A percentile compares a stretch with the other conserved stretches of the same genome.
Evolutionary conservation across 768 basidiomycete species (phyloP).

Genomic region (Suillus subluteus): DNA sequence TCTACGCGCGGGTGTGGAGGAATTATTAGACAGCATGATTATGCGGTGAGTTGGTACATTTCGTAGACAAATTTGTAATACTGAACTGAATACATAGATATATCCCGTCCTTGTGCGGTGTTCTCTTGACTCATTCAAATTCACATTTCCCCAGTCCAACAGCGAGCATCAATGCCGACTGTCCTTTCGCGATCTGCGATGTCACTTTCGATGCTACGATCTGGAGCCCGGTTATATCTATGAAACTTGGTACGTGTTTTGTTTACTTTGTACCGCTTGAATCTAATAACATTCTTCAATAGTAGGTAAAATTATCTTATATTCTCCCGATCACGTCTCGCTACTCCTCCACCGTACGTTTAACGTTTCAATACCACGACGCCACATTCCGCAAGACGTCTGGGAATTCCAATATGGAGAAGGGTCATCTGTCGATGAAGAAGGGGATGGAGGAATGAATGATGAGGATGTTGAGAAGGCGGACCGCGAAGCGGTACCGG

Average conservation of each 20-base stretch:
- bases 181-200: slow-evolving; percentile 79
- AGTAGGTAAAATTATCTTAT: slow-evolving; percentile 89
- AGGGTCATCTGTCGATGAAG: neutral
- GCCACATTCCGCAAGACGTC: slow-evolving; percentile 80
- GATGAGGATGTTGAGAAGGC: slow-evolving; percentile 4
- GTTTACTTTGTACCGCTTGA: neutral
- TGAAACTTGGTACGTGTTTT: slow-evolving; percentile 62
- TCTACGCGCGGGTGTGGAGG: slow-evolving; percentile 75
- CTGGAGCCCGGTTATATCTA: slow-evolving; percentile 86
- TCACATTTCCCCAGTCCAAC: slow-evolving; percentile 64
- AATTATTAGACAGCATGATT: slow-evolving; percentile 92
- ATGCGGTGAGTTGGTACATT: slow-evolving; percentile 70
- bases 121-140: slow-evolving; percentile 86
- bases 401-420: slow-evolving; percentile 85
- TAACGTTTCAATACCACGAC: slow-evolving; percentile 92
- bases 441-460: slow-evolving; percentile 19
- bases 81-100: slow-evolving; percentile 55
- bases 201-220: slow-evolving; percentile 83
- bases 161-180: slow-evolving; percentile 77
- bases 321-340: slow-evolving; percentile 90
- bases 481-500: slow-evolving; percentile 36
- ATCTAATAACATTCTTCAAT: slow-evolving; percentile 8
- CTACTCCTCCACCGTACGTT: slow-evolving; percentile 90
- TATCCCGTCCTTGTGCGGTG: slow-evolving; percentile 83
- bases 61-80: neutral